These are phyloP conservation scores for Naganishia friedmannii DNA, from an alignment of 768 basidiomycete genomes.

Conservation along the genomic window DNA sequence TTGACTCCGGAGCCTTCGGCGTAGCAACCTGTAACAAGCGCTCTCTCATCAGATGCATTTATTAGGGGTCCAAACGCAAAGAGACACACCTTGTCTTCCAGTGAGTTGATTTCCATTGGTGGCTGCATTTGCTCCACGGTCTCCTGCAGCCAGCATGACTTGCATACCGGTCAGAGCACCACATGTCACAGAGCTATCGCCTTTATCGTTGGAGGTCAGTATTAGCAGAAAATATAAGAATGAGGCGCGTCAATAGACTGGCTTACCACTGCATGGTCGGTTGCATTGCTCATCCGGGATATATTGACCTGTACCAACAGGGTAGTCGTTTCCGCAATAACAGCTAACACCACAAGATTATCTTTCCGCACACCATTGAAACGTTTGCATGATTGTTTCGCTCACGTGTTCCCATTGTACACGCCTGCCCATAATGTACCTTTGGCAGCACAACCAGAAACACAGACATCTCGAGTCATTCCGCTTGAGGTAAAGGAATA, in stretches of 20 bases:
- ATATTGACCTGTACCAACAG: constrained; percentile 19
- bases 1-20: constrained; percentile 29
- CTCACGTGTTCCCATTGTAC: constrained; percentile 30
- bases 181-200: constrained; percentile 40
- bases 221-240: constrained; percentile 30
- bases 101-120: not conserved
- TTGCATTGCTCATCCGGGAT: constrained; percentile 38
- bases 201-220: constrained; percentile 35
- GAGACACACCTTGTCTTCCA: constrained; percentile 36
- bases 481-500: constrained; percentile 4
- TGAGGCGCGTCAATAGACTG: constrained; percentile 25
- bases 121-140: not conserved
- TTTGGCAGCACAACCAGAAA: constrained; percentile 13
- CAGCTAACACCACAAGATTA: constrained; percentile 27
- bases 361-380: constrained; percentile 34
- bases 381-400: constrained; percentile 21
- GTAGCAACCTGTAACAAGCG: constrained; percentile 38
- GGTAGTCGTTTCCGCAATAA: constrained; percentile 40
- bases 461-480: constrained; percentile 23
- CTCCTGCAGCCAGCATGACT: constrained; percentile 6
- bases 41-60: constrained; percentile 22
- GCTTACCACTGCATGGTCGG: constrained; percentile 33
- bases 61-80: constrained; percentile 9
- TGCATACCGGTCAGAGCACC: constrained; percentile 32
- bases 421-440: constrained; percentile 12